phyloP scores from a whole-genome alignment of 169 alveolate species.

The Cryptosporidium viatorum region DNA sequence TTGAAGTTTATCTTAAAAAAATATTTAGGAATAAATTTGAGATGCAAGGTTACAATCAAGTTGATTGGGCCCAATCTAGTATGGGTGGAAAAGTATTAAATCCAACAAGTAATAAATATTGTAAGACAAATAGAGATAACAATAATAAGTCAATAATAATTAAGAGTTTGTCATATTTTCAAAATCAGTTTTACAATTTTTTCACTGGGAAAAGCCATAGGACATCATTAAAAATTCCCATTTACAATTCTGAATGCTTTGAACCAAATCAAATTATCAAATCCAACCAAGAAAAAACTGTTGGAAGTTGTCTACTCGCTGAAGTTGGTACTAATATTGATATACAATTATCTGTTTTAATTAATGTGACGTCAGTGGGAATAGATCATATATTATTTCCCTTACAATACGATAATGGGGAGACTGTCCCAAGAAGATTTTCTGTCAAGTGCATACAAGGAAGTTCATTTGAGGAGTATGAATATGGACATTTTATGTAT shows the following conservation, averaged over 20 bases:
- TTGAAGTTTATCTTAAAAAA: neutral
- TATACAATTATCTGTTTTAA: conserved; percentile 21
- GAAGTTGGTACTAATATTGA: conserved; percentile 12
- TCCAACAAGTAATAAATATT: conserved; percentile 35
- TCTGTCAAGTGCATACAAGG: conserved; percentile 16
- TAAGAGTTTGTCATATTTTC: neutral
- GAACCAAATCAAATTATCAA: conserved; percentile 28
- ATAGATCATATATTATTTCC: conserved; percentile 53
- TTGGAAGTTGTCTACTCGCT: conserved; percentile 23
- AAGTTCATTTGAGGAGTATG: neutral
- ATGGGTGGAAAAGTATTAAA: conserved; percentile 54
- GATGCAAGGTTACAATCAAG: conserved; percentile 10
- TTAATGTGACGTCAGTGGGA: conserved; percentile 44
- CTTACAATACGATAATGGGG: conserved; percentile 53
- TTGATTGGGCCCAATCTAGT: conserved; percentile 70
- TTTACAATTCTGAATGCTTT: conserved; percentile 38
- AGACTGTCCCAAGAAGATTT: conserved; percentile 69
- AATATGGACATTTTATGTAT: conserved; percentile 6
- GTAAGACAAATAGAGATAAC: neutral
- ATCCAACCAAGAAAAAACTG: conserved; percentile 13
- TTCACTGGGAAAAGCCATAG: neutral
- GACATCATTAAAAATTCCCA: neutral
- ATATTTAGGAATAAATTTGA: neutral
- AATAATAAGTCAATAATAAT: conserved; percentile 10
- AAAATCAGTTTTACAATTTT: neutral